Percentiles rank a stretch among this genome's conserved stretches.
Evolutionary conservation across 371 early-diverging fungal species (phyloP).

Genomic region (Mucor lusitanicus): DNA sequence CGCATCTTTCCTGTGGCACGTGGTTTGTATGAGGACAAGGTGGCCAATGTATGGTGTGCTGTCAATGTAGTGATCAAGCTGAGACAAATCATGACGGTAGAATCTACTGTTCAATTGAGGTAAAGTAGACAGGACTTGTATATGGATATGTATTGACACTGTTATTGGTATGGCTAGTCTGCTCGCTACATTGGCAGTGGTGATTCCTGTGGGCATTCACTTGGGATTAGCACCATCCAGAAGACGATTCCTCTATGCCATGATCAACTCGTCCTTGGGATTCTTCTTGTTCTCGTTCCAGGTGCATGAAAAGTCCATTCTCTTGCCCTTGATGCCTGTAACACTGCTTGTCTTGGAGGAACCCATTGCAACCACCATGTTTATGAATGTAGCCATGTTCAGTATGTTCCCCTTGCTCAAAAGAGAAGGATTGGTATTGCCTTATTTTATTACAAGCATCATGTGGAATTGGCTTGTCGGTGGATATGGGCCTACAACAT

Average conservation of each 20-base stretch:
- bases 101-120: constrained; percentile 72
- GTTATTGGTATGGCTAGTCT: constrained; percentile 47
- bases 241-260: constrained; percentile 63
- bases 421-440: constrained; percentile 69
- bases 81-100: constrained; percentile 61
- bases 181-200: constrained; percentile 63
- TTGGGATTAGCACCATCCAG: constrained; percentile 57
- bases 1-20: constrained; percentile 93
- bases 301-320: constrained; percentile 96
- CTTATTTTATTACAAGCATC: constrained; percentile 60
- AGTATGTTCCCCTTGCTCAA: constrained; percentile 89
- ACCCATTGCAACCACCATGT: constrained; percentile 59
- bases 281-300: constrained; percentile 96
- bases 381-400: constrained; percentile 84
- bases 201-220: constrained; percentile 70
- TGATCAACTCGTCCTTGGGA: constrained; percentile 75
- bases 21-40: constrained; percentile 97
- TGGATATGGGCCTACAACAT: constrained; percentile 17
- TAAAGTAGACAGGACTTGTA: constrained; percentile 14
- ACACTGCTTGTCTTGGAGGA: constrained; percentile 70
- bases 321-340: constrained; percentile 82
- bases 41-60: constrained; percentile 97
- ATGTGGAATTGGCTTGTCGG: constrained; percentile 75
- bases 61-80: constrained; percentile 83
- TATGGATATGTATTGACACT: not conserved